Base-by-base conservation (phyloP, 2,329 filamentous ascomycete species). In the Penicillium sp. region DNA sequence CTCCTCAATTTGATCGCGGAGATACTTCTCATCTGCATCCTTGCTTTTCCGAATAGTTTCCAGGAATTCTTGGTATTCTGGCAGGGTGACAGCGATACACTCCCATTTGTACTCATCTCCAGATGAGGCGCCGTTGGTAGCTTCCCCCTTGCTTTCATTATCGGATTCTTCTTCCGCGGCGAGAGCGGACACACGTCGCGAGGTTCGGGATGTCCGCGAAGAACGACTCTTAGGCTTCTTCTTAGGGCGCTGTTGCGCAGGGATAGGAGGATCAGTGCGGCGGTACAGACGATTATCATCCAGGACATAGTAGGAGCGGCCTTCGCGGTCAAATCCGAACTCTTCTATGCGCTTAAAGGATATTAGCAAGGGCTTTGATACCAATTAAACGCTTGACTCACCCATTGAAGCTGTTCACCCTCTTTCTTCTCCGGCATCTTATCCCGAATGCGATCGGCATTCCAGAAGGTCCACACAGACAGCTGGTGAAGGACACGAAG, bases 261-360 rank as follows among this genome's bases (percentile, higher is more conserved):
- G 83, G 2, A 85, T 80, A 1, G 86, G 85, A 26, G 89, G 83
- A 58, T 96, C 91, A n/a, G 90, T 92, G 60, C 89, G 83, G 55
- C 93, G 90, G 73, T 99, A 99, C 43, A 99, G 81, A 61, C 95
- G 86, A 67, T 97, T 96, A 72, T 99, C 95, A 67, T 98, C 93
- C 3, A 99, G 83, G 3, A 98, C 88, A 69, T 89, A 96, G 71
- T 98, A 96, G 35, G 87, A 88, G 37, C 92, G 88, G 62, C 96
- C 93, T 47, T 96, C 83, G 23, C 86, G 83, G 73, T 99, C 95
- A 87, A 92, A 98, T 10, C 95, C 95, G 61, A 76, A 66, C 59
- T 77, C 75, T 54, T 76, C 72, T 54, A 75, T 67, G 62, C 80
- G 80, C 81, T 82, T 62, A 45, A 48, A 49, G 51, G 10, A 13